These are phyloP conservation scores for Hapsidospora chrysogenum DNA, from an alignment of 495 filamentous ascomycete genomes.

Conservation along the genomic window DNA sequence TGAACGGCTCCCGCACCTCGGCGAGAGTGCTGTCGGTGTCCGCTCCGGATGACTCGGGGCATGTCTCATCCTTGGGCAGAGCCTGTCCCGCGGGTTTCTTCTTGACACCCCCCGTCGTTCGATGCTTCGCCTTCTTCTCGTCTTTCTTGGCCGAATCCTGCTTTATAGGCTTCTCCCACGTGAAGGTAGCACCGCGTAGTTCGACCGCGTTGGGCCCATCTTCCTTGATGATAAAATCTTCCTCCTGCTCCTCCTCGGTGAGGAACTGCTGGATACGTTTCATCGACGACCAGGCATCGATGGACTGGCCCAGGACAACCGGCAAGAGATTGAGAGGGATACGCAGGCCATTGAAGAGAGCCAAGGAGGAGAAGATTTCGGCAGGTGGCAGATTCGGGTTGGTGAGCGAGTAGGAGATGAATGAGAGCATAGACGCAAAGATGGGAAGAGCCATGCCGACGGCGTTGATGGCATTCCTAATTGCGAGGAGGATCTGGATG, in stretches of 20 bases:
- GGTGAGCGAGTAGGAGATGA: constrained; percentile 80
- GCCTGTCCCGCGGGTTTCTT: constrained; percentile 13
- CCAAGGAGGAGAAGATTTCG: constrained; percentile 77
- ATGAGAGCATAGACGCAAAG: constrained; percentile 87
- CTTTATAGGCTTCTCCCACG: constrained; percentile 70
- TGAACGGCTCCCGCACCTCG: constrained; percentile 57
- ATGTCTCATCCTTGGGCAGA: constrained; percentile 9
- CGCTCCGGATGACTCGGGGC: constrained; percentile 11
- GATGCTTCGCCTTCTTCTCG: constrained; percentile 26
- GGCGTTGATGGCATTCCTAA: constrained; percentile 73
- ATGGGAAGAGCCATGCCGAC: constrained; percentile 61
- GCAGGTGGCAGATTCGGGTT: constrained; percentile 55
- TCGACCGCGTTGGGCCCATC: constrained; percentile 52
- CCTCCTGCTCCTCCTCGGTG: constrained; percentile 65
- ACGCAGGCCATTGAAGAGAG: constrained; percentile 79
- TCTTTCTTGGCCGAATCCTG: constrained; percentile 26
- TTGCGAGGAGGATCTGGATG: constrained; percentile 63
- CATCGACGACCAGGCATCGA: constrained; percentile 75
- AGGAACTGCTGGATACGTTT: constrained; percentile 77
- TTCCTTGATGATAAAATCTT: constrained; percentile 48
- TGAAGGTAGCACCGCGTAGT: constrained; percentile 63
- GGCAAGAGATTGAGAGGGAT: constrained; percentile 82
- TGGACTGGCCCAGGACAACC: constrained; percentile 71
- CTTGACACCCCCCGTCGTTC: no score
- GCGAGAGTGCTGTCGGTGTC: constrained; percentile 37